Percentiles rank a stretch among this genome's conserved stretches.
Conservation (phyloP, 2,329 filamentous ascomycete genomes). For the Hymenoscyphus fraxineus region DNA sequence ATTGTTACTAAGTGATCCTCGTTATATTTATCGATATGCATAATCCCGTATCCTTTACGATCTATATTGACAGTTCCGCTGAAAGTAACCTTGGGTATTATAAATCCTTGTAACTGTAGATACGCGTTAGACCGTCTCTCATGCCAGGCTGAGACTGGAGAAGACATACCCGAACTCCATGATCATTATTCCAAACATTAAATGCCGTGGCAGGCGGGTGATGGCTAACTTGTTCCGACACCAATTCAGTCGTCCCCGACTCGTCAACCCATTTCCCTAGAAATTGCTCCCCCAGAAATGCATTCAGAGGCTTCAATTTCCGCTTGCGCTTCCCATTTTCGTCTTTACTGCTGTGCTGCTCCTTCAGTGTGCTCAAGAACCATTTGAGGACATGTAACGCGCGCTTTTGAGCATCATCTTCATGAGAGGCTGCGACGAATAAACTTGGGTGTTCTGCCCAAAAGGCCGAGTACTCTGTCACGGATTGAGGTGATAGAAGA, state of each 20-base stretch:
- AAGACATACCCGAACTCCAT: constrained; percentile 55
- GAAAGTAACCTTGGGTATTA: constrained; percentile 92
- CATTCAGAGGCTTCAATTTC: constrained; percentile 96
- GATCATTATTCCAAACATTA: constrained; percentile 79
- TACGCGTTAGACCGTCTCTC: constrained; percentile 8
- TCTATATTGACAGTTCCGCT: constrained; percentile 90
- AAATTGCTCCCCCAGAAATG: constrained; percentile 91
- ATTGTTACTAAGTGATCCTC: constrained; percentile 83
- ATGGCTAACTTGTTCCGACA: constrained; percentile 92
- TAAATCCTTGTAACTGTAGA: constrained; percentile 69
- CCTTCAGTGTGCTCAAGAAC: constrained; percentile 90
- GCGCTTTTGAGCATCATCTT: constrained; percentile 75
- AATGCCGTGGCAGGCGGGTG: constrained; percentile 94
- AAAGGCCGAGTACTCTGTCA: constrained; percentile 77
- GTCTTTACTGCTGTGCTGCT: constrained; percentile 61
- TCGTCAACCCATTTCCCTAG: constrained; percentile 83
- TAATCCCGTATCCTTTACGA: constrained; percentile 83
- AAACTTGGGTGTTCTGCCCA: constrained; percentile 76
- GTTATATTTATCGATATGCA: constrained; percentile 61
- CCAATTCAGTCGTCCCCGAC: constrained; percentile 74
- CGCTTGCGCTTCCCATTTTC: constrained; percentile 69
- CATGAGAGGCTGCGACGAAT: constrained; percentile 76
- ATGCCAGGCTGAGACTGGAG: not conserved
- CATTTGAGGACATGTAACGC: constrained; percentile 87
- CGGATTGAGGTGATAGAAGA: constrained; percentile 72